These are phyloP conservation scores for Telopea speciosissima DNA, from an alignment of 177 flowering plant species.

Conservation along the genomic window DNA sequence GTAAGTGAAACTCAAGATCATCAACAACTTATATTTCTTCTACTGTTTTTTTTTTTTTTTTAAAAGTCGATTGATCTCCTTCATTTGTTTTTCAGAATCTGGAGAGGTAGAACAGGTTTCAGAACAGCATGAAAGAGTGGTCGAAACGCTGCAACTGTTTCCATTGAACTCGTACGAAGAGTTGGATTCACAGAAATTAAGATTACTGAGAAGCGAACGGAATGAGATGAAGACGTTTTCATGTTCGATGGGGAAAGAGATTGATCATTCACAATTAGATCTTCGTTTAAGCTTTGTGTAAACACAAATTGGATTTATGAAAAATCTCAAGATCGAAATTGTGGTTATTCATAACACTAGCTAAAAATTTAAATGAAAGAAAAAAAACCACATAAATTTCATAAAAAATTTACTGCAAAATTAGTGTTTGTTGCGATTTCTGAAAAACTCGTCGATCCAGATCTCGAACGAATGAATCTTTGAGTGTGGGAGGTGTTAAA, in stretches of 20 bases:
- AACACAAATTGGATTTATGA: neutral
- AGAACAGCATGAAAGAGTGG: conserved; percentile 44
- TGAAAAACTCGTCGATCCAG: neutral
- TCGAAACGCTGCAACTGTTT: conserved; percentile 83
- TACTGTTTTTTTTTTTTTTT: too few relatives aligned
- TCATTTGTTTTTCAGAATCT: conserved; percentile 25
- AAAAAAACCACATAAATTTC: neutral
- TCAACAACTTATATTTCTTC: too few relatives aligned
- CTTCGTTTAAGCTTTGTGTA: conserved; percentile 66
- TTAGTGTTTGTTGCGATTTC: neutral
- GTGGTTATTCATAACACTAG: neutral
- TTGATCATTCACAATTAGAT: conserved; percentile 63
- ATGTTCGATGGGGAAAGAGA: conserved; percentile 27
- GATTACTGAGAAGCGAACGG: conserved; percentile 32
- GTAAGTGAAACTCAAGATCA: conserved; percentile 36
- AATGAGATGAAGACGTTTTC: conserved; percentile 27
- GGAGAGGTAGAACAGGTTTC: conserved; percentile 27
- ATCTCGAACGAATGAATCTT: conserved; percentile 3
- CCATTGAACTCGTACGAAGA: conserved; percentile 61
- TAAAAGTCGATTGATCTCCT: neutral
- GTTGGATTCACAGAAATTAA: conserved; percentile 38
- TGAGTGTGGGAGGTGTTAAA: neutral
- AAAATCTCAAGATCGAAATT: neutral
- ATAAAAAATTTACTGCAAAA: neutral
- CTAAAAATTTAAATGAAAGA: too few relatives aligned